These are phyloP conservation scores for Agastache rugosa DNA, from an alignment of 257 asterid species.

Conservation along the genomic window DNA sequence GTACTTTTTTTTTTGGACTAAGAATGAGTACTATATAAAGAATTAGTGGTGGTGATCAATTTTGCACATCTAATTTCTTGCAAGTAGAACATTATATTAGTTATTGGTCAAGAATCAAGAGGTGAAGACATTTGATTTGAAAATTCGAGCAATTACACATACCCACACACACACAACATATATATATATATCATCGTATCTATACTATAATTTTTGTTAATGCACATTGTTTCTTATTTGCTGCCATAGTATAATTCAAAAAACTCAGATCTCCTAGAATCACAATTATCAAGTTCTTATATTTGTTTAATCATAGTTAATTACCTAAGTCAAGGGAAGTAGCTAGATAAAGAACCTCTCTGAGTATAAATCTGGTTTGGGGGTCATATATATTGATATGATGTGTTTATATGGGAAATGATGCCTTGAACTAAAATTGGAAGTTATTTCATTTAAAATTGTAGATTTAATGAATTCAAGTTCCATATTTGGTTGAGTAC, in stretches of 20 bases:
- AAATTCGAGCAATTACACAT: background rate
- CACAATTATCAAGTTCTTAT: background rate
- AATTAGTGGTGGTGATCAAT: background rate
- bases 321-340: background rate
- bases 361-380: too few relatives aligned
- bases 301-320: background rate
- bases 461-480: background rate
- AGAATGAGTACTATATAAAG: too few relatives aligned
- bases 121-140: background rate
- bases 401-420: too few relatives aligned
- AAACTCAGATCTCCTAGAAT: background rate
- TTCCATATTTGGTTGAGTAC: too few relatives aligned
- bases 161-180: too few relatives aligned
- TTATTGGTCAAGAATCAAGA: slow-evolving; percentile 1
- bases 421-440: too few relatives aligned
- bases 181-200: background rate
- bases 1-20: too few relatives aligned
- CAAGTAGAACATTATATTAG: background rate
- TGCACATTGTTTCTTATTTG: background rate
- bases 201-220: background rate
- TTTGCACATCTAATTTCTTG: background rate
- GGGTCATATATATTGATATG: too few relatives aligned
- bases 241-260: background rate
- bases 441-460: too few relatives aligned
- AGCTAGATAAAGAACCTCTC: too few relatives aligned